Evolutionary conservation across 2,329 filamentous ascomycete species (phyloP).

Genomic region (Leptographium lundbergii): DNA sequence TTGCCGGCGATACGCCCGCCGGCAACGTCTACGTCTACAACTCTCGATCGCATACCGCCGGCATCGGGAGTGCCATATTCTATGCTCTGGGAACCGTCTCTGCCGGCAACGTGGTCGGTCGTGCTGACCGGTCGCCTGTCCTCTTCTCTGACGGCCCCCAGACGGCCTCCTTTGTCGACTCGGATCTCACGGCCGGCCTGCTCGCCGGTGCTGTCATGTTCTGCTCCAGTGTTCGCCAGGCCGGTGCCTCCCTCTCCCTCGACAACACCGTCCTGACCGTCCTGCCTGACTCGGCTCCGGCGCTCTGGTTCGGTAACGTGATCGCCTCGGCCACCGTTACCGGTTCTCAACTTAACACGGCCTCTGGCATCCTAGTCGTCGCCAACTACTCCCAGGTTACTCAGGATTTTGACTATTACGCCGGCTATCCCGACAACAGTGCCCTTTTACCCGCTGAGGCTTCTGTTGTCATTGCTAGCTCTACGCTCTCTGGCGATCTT

Average conservation of each 20-base stretch:
- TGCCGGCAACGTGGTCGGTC: constrained; percentile 1
- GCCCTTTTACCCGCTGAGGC: constrained; percentile 2
- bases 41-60: constrained; percentile 1
- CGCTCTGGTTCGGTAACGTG: constrained; percentile 8
- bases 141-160: constrained; percentile 6
- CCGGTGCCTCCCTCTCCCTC: constrained; percentile 1
- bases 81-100: constrained; percentile 6
- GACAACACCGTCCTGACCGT: constrained; percentile 1
- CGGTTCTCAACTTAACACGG: not conserved
- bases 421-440: constrained; percentile 4
- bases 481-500: constrained; percentile 1
- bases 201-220: constrained; percentile 6
- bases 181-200: constrained; percentile 5
- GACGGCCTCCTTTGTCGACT: constrained; percentile 4
- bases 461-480: not conserved
- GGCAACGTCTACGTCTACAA: constrained; percentile 4
- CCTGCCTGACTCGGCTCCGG: not conserved
- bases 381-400: constrained; percentile 9
- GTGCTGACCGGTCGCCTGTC: constrained; percentile 1
- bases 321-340: constrained; percentile 1
- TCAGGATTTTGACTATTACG: constrained; percentile 8
- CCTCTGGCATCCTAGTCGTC: constrained; percentile 1
- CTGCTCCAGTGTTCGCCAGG: not conserved
- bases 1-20: constrained; percentile 6
- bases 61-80: constrained; percentile 5